Conservation (phyloP, 1,284 basidiomycete genomes). For the Leccinum fallax region DNA sequence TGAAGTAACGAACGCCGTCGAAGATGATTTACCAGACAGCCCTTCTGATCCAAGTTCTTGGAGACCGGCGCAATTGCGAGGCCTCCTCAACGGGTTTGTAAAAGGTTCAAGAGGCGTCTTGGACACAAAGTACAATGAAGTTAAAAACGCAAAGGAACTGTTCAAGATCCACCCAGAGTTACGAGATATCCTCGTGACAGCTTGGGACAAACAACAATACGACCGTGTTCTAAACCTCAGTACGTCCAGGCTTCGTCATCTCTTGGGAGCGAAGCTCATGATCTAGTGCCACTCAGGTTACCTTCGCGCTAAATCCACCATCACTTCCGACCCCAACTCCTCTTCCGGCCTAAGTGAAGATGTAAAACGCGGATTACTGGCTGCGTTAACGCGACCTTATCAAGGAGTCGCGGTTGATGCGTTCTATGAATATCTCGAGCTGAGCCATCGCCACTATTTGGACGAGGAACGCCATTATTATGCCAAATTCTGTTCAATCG, state of each 20-base stretch:
- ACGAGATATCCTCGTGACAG: background rate
- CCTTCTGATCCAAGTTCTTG: too few species aligned
- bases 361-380: background rate
- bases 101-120: background rate
- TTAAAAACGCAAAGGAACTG: rapidly evolving
- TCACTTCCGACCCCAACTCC: background rate
- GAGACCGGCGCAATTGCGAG: too few species aligned
- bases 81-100: background rate
- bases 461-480: background rate
- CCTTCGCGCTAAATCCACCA: background rate
- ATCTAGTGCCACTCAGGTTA: background rate
- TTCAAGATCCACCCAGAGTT: background rate
- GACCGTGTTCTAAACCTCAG: background rate
- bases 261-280: background rate
- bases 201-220: background rate
- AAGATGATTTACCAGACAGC: too few species aligned
- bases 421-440: background rate
- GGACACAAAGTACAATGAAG: background rate
- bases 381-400: background rate
- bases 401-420: background rate
- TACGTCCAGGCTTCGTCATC: background rate
- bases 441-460: background rate
- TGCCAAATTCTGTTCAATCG: background rate
- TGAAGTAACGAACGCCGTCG: too few species aligned
- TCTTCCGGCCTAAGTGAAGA: background rate